Base-by-base conservation (phyloP, 2,329 filamentous ascomycete genomes). In the Colletotrichum sp. region DNA sequence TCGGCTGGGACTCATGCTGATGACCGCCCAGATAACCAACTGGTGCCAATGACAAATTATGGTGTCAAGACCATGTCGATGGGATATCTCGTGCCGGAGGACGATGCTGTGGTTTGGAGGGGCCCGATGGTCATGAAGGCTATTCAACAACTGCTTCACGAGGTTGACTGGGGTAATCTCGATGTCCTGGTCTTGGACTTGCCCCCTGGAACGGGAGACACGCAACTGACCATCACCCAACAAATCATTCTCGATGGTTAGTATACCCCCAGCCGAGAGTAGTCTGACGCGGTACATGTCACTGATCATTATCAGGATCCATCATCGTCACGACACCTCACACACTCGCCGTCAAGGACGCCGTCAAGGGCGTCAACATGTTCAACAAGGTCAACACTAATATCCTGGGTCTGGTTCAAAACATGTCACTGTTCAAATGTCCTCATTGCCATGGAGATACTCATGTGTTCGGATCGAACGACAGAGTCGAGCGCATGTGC, bases 21-120 rank as follows among this genome's bases (percentile, higher is more conserved):
- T 63, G 55, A 63, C 44, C 28, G 8, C 5, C 6, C 77, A 95
- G 92, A 94, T 79, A 96, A 96, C 81, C 93, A 96, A 80, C 90
- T 99, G 5, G 82, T 99, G 3, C 97, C 97, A 0, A 87, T 99
- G 28, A 96, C 95, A 26, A 98, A 98, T 82, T 99, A 99, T 87
- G 97, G 97, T 55, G 91, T 99, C 72, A 98, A 98, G 85, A 98
- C 96, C 71, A 99, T 99, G 97, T 98, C 96, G 0, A 99, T 99
- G 95, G 97, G 97, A 66, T 99, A 98, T 79, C 90, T 99, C 1
- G 92, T 98, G 2, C 92, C 91, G 24, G 93, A 95, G 78, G 90
- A 92, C 13, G 94, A 95, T 7, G 95, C 96, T 0, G 94, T 99
- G 18, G 96, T 97, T 36, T 99, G 97, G 97, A 92, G 97, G 68